Base-by-base conservation (phyloP, 805 yeast species). In the Yamadazyma paraphyllophila region DNA sequence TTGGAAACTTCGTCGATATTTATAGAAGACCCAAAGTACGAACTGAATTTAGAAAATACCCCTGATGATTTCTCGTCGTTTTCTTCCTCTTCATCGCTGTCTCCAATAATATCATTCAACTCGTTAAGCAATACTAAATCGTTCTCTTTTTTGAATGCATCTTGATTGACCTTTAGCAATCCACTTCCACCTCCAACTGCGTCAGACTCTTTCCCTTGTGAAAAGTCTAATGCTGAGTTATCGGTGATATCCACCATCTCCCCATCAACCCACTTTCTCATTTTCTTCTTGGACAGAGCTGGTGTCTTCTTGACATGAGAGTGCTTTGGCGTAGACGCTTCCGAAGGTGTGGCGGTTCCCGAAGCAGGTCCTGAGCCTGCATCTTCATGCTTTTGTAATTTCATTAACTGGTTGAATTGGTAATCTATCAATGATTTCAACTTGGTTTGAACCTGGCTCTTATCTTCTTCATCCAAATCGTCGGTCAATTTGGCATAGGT, bases 1-100 rank as follows among this genome's bases (percentile, higher is more conserved):
- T 73, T 73, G 16, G 87, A 67, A 2, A 88, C 82, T 36, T 82
- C 80, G 32, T 76, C 76, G 46, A 92, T 71, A 58, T 90, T 60
- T 2, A 63, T 60, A 0, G 66, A 55, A 3, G 65, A 56, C 4
- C 74, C 74, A 33, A 71, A 69, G 46, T 63, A 71, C 2, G 71
- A 63, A 0, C 68, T 37, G 13, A 71, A 47, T 43, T 67, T 70
- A 5, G 64, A 54, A 40, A 71, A 63, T 47, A 71, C 63, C 7
- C 45, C 39, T 3, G 41, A 7, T 12, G 37, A 24, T 5, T 47
- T 42, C 2, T 37, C 51, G 2, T 38, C 48, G 1, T 48, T 56
- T 4, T 56, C 61, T 2, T 55, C 62, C 2, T 62, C 67, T 17
- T 62, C 65, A 15, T 62, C 67, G n/a, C 56, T 55, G 7, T 55